phyloP scores from a whole-genome alignment of 768 basidiomycete genomes.

The Cubamyces lactineus region DNA sequence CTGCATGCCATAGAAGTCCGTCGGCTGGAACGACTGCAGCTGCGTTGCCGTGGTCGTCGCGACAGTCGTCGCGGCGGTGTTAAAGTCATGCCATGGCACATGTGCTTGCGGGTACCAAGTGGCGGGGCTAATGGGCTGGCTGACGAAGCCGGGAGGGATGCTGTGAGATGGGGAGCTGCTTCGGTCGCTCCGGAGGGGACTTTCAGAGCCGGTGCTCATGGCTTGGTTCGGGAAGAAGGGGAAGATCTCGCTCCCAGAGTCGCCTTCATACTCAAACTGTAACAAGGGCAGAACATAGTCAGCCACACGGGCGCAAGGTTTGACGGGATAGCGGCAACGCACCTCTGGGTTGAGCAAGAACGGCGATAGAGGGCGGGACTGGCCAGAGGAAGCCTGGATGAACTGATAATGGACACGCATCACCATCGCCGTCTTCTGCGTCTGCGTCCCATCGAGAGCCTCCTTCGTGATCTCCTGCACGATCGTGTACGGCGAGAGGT shows the following conservation, averaged over 20 bases:
- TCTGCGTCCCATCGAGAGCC: conserved; percentile 3
- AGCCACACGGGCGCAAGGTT: not conserved
- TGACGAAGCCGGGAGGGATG: conserved; percentile 17
- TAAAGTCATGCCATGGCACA: not conserved
- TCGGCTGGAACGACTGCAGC: conserved; percentile 1
- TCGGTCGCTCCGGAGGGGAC: conserved; percentile 20
- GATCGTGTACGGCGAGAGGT: conserved; percentile 69
- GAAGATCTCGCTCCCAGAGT: conserved; percentile 18
- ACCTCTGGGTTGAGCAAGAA: conserved; percentile 15
- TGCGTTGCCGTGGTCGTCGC: not conserved
- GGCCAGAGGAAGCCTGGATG: conserved; percentile 7
- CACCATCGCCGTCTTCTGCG: conserved; percentile 8
- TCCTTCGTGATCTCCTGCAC: conserved; percentile 56
- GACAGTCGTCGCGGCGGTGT: not conserved
- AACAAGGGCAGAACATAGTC: not conserved
- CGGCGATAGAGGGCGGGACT: conserved; percentile 18
- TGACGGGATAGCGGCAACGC: not conserved
- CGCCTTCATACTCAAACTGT: conserved; percentile 18
- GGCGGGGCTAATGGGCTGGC: conserved; percentile 20
- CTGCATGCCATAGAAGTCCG: conserved; percentile 9
- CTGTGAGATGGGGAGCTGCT: conserved; percentile 24
- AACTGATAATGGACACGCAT: conserved; percentile 19
- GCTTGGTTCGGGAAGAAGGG: conserved; percentile 2
- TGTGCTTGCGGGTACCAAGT: conserved; percentile 6
- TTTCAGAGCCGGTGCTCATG: conserved; percentile 20